Evolutionary conservation across 208 protist species (phyloP).

Genomic region (Phytomonas serpens): DNA sequence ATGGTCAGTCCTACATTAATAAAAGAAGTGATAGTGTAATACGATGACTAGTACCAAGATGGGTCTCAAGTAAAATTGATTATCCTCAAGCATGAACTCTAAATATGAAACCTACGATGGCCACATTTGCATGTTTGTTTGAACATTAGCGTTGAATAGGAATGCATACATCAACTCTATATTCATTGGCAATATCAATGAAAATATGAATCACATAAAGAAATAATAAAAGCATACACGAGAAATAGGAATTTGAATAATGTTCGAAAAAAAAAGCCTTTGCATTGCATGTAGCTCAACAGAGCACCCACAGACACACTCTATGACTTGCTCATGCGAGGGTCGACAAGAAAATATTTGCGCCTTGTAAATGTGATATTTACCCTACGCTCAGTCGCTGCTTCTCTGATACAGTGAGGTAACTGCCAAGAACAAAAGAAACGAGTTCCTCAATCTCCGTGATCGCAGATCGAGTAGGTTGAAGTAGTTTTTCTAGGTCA

Average conservation of each 20-base stretch:
- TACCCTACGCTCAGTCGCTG: constrained; percentile 39
- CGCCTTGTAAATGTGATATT: background rate
- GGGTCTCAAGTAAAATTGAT: background rate
- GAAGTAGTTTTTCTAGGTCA: constrained; percentile 20
- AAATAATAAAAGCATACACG: background rate
- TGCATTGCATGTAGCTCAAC: background rate
- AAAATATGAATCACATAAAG: background rate
- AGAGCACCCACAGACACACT: background rate
- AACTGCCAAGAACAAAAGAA: constrained; percentile 30
- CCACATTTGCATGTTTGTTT: background rate
- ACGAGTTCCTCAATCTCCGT: constrained; percentile 59
- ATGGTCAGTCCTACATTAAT: background rate
- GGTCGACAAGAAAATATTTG: background rate
- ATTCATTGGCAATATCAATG: background rate
- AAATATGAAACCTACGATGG: background rate
- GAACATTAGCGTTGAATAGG: background rate
- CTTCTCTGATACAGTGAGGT: constrained; percentile 54
- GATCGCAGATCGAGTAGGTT: constrained; percentile 35
- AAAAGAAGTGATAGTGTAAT: background rate
- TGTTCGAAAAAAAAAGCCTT: background rate
- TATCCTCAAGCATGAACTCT: background rate
- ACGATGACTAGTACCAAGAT: background rate
- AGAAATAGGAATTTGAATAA: background rate
- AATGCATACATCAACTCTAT: background rate
- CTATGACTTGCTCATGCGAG: background rate